Base-by-base conservation (phyloP, 768 basidiomycete genomes). In the Mrakia blollopis region DNA sequence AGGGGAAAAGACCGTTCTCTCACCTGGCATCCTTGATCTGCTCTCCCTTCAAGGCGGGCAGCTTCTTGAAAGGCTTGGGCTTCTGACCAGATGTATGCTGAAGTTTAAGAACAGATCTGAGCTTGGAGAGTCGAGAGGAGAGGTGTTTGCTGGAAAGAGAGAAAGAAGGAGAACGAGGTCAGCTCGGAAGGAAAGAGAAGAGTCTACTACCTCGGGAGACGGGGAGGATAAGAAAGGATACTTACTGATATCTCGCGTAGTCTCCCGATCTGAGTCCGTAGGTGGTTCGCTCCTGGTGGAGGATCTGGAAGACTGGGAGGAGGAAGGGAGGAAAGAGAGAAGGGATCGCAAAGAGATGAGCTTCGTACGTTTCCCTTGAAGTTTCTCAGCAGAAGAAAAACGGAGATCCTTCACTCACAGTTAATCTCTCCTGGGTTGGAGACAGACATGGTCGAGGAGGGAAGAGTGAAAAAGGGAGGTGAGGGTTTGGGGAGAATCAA, bases 181-280 rank as follows among this genome's bases (percentile, higher is more conserved):
- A 44, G 44, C 30, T 28, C 5, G 44, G 5, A 18, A 41, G 11
- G 39, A 14, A n/a, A 35, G 14, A 13, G 35, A 32, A 4, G 44
- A 44, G 44, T 44, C 44, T 13, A 6, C 39, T 11, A n/a, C 6
- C 21, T 35, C 74, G 52, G 57, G 60, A 30, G 35, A 74, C 65
- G 23, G 69, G 32, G 32, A 8, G n/a, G 21, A 75, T 11, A 74
- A 30, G 69, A 23, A 6, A 18, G 18, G 30, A 13, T 28, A 60
- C 86, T 69, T 74, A 92, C 92, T 91, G 87, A 85, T 98, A 98
- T 72, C 94, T 89, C 73, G 87, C 85, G 83, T 89, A 91, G 82
- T 98, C 95, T 81, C 91, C 92, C 82, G 93, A 94, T 79, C 95
- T 89, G 79, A 97, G 85, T 9, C 96, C 96, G 83, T 95, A 96